Base-by-base conservation (phyloP, 139 green algal genomes). In the Bryopsis sp. region DNA sequence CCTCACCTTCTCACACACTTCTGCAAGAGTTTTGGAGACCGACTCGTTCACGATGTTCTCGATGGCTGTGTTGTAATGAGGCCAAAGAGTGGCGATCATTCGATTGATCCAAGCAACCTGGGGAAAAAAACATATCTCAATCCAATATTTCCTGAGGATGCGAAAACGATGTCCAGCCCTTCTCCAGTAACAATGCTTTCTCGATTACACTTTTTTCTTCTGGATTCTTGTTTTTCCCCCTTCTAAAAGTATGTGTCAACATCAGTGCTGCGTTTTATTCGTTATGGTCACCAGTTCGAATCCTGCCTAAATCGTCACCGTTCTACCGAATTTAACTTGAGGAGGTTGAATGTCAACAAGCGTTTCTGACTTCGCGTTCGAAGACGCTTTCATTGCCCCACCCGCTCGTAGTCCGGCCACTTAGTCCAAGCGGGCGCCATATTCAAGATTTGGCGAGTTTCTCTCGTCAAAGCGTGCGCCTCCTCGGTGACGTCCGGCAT, bases 331-430 rank as follows among this genome's bases (percentile, higher is more conserved):
- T n/a, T n/a, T n/a, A n/a, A n/a, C n/a, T n/a, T n/a, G n/a, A n/a
- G n/a, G n/a, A n/a, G n/a, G n/a, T n/a, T n/a, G n/a, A n/a, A n/a
- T n/a, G n/a, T n/a, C n/a, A n/a, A n/a, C n/a, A n/a, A n/a, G n/a
- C n/a, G n/a, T n/a, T n/a, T n/a, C n/a, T n/a, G n/a, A n/a, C n/a
- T n/a, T n/a, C n/a, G n/a, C n/a, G n/a, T n/a, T 63, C 59, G 22
- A n/a, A n/a, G n/a, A n/a, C n/a, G n/a, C n/a, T n/a, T n/a, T n/a
- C n/a, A n/a, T n/a, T n/a, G 2, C 2, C 78, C 33, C 39, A 87
- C 81, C 71, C 79, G 62, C n/a, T 89, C 76, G 47, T 82, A 88
- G 63, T 89, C 85, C 15, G 85, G 85, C 63, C 75, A 84, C 1
- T 65, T 79, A 2, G 81, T 79, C 85, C 85, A 92, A 11, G 76